Base-by-base conservation (phyloP, 139 green algal genomes). In the Haematococcus lacustris region DNA sequence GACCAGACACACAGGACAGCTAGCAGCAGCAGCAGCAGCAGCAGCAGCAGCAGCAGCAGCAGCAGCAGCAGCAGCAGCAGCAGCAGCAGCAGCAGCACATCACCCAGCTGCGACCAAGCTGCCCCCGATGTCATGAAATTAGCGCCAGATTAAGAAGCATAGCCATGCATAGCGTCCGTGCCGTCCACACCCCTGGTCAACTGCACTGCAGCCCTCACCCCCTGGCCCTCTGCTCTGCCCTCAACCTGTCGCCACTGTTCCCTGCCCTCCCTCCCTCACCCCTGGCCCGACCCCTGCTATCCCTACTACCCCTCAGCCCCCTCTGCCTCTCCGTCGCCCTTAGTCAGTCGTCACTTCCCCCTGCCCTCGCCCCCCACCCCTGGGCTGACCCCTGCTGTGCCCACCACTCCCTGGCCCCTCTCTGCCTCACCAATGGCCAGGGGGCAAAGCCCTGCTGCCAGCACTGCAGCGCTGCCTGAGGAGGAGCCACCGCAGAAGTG, bases 371-470 rank as follows among this genome's bases (percentile, higher is more conserved):
- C 25, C 5, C 26, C 28, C 25, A 30, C 28, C 17, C 5, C 28
- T 32, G 57, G 57, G 5, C 57, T 35, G 13, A 9, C 28, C 57
- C 9, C 9, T 30, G 23, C 23, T 17, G 43, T 53, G 43, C 43
- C 9, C 43, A 17, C 43, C n/a, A n/a, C n/a, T n/a, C n/a, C n/a
- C n/a, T n/a, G n/a, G 43, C 17, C 43, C 43, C 43, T 28, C 43
- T 17, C 9, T 17, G 9, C 25, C 13, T 30, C 26, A 30, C 57
- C 57, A 65, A 65, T 65, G 57, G 57, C 57, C 25, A 65, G 26
- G 28, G 57, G 57, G 57, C 57, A 30, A 30, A 97, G 57, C 0
- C 91, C 91, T 0, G 83, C 79, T 9, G 88, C 88, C 60, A 97
- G 83, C 6, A 79, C 73, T 0, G 87, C 91, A 0, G 83, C 92